A percentile compares a stretch with the other conserved stretches of the same genome.
These are phyloP conservation scores for Saccharomycopsis fibuligera DNA, from an alignment of 805 yeast genomes.

Conservation along the genomic window DNA sequence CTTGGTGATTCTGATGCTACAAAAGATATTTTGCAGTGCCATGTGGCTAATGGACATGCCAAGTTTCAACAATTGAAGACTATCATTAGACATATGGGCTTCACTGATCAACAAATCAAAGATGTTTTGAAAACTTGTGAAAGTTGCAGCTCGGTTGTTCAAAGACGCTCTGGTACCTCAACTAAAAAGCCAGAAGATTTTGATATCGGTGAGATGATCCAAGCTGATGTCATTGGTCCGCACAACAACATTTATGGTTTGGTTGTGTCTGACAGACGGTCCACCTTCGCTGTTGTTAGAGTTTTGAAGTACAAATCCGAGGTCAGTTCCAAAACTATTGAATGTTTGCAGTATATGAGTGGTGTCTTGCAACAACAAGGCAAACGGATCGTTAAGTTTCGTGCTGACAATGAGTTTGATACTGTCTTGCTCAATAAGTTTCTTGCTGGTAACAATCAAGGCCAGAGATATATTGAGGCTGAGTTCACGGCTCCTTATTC, in stretches of 20 bases:
- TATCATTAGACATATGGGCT: background rate
- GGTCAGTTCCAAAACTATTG: background rate
- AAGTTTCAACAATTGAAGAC: background rate
- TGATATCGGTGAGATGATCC: background rate
- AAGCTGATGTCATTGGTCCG: slow-evolving; percentile 3
- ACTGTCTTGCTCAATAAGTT: background rate
- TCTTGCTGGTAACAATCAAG: background rate
- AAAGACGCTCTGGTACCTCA: background rate
- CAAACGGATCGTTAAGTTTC: background rate
- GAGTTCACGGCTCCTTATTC: background rate
- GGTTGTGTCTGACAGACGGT: background rate
- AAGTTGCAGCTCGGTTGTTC: background rate
- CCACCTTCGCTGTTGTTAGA: background rate
- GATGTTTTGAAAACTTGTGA: background rate
- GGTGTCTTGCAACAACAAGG: background rate
- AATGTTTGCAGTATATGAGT: background rate
- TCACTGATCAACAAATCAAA: background rate
- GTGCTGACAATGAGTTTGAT: background rate
- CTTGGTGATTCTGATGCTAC: background rate
- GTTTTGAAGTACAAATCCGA: background rate
- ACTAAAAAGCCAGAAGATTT: background rate
- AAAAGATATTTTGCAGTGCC: background rate
- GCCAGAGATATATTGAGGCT: background rate
- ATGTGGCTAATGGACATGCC: background rate
- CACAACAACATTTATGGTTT: background rate